Conservation (phyloP, 805 yeast species). For the Cyberlindnera nakhonratchasimensis region DNA sequence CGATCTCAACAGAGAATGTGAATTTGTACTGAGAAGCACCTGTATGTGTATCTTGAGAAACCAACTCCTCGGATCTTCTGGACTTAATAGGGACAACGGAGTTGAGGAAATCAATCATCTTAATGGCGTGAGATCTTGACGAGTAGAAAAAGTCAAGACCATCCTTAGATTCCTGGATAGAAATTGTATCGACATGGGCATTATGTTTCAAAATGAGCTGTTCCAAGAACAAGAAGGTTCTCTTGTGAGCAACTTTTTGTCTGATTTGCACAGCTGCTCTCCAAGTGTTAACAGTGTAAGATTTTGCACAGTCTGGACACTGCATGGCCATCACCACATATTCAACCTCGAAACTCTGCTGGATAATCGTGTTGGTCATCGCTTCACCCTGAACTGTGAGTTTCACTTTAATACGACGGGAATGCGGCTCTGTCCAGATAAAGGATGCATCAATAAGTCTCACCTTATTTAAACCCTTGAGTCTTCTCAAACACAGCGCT, state of each 20-base stretch:
- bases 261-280: constrained; percentile 96
- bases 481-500: constrained; percentile 83
- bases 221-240: constrained; percentile 93
- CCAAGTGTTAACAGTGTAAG: constrained; percentile 97
- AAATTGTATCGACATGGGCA: constrained; percentile 91
- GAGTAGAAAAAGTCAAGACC: constrained; percentile 94
- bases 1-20: constrained; percentile 88
- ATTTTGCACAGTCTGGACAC: constrained; percentile 98
- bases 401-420: constrained; percentile 88
- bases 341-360: constrained; percentile 93
- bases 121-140: constrained; percentile 85
- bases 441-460: constrained; percentile 90
- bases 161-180: constrained; percentile 88
- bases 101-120: constrained; percentile 85
- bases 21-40: constrained; percentile 87
- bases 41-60: constrained; percentile 88
- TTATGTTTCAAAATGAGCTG: constrained; percentile 89
- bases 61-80: constrained; percentile 85
- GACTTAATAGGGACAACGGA: constrained; percentile 82
- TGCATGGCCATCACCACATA: constrained; percentile 92
- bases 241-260: constrained; percentile 94
- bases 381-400: constrained; percentile 97
- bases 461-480: constrained; percentile 83
- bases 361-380: constrained; percentile 83
- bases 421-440: constrained; percentile 99